A percentile compares a stretch with the other conserved stretches of the same genome.
These are phyloP conservation scores for Wallacemonas rigidus DNA, from an alignment of 208 protist species.

Conservation along the genomic window DNA sequence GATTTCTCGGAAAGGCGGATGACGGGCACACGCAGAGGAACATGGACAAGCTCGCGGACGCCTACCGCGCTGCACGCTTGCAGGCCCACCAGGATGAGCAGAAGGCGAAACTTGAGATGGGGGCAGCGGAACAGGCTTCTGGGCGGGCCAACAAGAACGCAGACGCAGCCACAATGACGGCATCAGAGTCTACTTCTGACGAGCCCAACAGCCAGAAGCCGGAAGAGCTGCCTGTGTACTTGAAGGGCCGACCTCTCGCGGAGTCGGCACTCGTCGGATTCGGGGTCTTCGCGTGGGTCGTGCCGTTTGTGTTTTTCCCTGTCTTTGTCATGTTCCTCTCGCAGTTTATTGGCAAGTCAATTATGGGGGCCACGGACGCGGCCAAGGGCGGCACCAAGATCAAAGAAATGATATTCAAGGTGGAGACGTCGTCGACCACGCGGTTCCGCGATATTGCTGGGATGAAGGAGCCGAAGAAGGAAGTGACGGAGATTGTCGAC, in stretches of 20 bases:
- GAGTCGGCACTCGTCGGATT: constrained; percentile 64
- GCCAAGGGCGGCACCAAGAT: constrained; percentile 51
- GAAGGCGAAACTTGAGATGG: constrained; percentile 26
- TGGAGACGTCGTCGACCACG: constrained; percentile 55
- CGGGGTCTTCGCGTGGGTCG: constrained; percentile 75
- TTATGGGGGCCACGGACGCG: constrained; percentile 47
- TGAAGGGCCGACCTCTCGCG: constrained; percentile 52
- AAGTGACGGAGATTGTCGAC: constrained; percentile 97
- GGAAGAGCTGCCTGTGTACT: constrained; percentile 37
- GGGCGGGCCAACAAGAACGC: not conserved
- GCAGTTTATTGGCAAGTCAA: constrained; percentile 62
- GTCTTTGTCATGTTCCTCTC: constrained; percentile 77
- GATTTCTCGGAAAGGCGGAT: constrained; percentile 53
- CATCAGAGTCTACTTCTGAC: not conserved
- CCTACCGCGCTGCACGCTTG: constrained; percentile 29
- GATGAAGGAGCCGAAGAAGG: constrained; percentile 95
- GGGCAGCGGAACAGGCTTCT: not conserved
- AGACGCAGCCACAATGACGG: not conserved
- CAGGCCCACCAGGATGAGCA: constrained; percentile 27
- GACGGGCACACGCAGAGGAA: constrained; percentile 68
- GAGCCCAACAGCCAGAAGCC: constrained; percentile 21
- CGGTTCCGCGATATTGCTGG: constrained; percentile 88
- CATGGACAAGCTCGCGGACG: constrained; percentile 38
- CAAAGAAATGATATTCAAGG: constrained; percentile 73
- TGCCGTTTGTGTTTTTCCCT: constrained; percentile 86